Evolutionary conservation across 441 rosid species (phyloP).

Genomic region (Syzygium malaccense): DNA sequence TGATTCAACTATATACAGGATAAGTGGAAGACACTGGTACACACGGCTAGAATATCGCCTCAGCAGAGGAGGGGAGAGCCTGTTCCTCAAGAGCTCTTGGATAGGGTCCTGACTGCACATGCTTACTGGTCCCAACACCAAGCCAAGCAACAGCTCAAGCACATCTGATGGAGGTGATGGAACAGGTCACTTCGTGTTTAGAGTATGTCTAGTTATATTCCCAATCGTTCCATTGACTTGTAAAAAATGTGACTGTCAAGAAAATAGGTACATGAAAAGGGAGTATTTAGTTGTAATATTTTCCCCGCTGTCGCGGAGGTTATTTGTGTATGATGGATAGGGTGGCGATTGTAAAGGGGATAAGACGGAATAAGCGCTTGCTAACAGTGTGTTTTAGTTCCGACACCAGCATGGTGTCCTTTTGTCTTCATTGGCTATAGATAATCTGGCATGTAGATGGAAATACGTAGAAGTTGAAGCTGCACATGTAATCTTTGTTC

Average conservation of each 20-base stretch:
- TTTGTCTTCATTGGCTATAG: neutral
- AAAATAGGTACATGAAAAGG: neutral
- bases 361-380: neutral
- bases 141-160: constrained; percentile 49
- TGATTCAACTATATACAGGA: constrained; percentile 36
- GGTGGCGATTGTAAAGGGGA: neutral
- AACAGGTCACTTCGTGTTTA: neutral
- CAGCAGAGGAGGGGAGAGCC: constrained; percentile 99
- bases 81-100: constrained; percentile 89
- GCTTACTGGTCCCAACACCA: constrained; percentile 90
- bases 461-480: neutral
- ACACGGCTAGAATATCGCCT: constrained; percentile 93
- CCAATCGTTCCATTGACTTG: neutral
- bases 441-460: neutral
- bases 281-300: neutral
- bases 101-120: constrained; percentile 81
- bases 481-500: neutral
- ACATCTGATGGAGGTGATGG: constrained; percentile 17
- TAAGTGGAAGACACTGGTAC: constrained; percentile 98
- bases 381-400: neutral
- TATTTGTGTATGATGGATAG: neutral
- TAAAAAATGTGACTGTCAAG: neutral
- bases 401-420: neutral
- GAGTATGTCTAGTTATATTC: neutral
- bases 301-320: neutral